Base-by-base conservation (phyloP, 1,284 basidiomycete genomes). In the Caloboletus inedulis region DNA sequence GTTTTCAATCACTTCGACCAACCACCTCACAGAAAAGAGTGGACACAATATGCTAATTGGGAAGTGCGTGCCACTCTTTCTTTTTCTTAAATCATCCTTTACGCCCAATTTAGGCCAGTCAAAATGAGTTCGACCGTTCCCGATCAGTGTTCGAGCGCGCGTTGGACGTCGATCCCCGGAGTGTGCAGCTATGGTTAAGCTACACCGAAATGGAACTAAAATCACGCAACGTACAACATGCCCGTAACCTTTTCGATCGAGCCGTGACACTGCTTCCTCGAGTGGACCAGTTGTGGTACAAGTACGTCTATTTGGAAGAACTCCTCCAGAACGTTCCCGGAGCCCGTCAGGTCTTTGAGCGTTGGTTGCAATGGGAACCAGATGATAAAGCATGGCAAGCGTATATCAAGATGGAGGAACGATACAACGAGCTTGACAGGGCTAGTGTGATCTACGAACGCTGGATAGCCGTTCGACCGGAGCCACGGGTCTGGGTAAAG, bases 281-380 rank as follows among this genome's bases (percentile, higher is more conserved):
- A 35, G 86, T 99, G 48, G 95, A 99, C 65, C 85, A 93, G 65
- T 77, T 96, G 4, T 98, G 95, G 96, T 98, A 98, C 81, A 98
- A 98, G 73, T 99, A 98, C 59, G 96, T 99, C 49, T 98, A 98
- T 73, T 83, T 99, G 50, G 96, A 99, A 69, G 96, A 99, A 71
- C 81, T 99, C 3, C 81, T 99, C 13, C 91, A 96, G 64, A 99
- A 99, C 66, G 85, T 99, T 34, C 82, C 92, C 1, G 96, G 96
- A 29, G 94, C 95, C 1, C 85, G 96, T 10, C 95, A 98, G 69
- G 91, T 99, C 52, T 99, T 99, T 64, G 97, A 99, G 72, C 82
- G 96, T 43, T 99, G 96, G 96, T 97, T 99, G 94, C 82, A 89
- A 59, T 99, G 97, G 97, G 94, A 99, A 69, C 97, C 97, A 0